Evolutionary conservation across 306 rosid species (phyloP).

Genomic region (Albizia julibrissin): DNA sequence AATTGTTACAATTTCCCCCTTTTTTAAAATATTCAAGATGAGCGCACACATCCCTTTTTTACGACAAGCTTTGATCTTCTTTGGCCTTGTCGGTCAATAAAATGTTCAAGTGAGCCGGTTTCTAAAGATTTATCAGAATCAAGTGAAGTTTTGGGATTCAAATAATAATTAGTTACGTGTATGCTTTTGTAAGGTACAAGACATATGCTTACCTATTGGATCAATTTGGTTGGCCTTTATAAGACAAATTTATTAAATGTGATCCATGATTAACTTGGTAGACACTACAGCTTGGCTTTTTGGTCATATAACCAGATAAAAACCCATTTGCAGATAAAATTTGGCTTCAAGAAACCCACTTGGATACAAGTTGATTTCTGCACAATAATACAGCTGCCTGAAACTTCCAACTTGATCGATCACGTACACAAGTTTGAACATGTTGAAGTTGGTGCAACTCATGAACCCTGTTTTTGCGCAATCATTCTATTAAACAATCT

Average conservation of each 20-base stretch:
- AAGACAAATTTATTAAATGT: neutral
- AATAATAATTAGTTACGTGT: neutral
- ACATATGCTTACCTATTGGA: neutral
- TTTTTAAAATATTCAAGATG: too few relatives aligned
- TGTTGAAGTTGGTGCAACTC: neutral
- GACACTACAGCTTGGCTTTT: neutral
- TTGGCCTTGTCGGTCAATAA: too few relatives aligned
- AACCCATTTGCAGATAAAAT: neutral
- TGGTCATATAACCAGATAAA: neutral
- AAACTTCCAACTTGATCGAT: conserved; percentile 25
- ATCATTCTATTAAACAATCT: neutral
- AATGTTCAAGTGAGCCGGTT: too few relatives aligned
- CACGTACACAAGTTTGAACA: conserved; percentile 24
- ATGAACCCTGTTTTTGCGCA: conserved; percentile 39
- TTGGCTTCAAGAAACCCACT: neutral
- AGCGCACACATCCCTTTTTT: too few relatives aligned
- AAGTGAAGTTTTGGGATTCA: neutral
- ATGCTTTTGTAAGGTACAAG: neutral
- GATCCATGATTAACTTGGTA: neutral
- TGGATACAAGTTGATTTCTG: neutral
- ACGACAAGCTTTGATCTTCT: too few relatives aligned
- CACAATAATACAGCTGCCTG: conserved; percentile 1
- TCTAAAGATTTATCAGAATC: too few relatives aligned
- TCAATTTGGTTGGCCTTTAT: neutral
- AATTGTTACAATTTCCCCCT: too few relatives aligned